Conservation (phyloP, 2,329 filamentous ascomycete species). For the Hypomyces rosellus region DNA sequence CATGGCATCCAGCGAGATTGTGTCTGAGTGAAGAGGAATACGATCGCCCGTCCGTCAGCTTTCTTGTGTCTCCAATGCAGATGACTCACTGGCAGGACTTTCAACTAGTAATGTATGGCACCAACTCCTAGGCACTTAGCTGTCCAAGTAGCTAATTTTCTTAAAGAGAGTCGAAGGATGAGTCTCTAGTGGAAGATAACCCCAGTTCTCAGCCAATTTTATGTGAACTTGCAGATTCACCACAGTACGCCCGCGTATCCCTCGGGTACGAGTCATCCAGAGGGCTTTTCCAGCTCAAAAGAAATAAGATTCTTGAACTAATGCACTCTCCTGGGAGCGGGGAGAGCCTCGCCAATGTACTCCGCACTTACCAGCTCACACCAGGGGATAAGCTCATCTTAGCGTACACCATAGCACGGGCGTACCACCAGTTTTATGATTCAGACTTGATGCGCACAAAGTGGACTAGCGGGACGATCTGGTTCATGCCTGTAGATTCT, state of each 20-base stretch:
- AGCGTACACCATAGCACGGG: conserved; percentile 8
- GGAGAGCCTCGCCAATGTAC: not conserved
- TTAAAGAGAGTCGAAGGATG: too few species aligned
- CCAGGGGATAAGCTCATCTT: conserved; percentile 11
- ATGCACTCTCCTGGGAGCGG: not conserved
- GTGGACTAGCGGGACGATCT: conserved; percentile 13
- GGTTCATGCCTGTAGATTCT: conserved; percentile 11
- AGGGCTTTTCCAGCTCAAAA: not conserved
- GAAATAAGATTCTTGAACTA: not conserved
- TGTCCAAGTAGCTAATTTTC: too few species aligned
- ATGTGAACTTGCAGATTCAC: not conserved
- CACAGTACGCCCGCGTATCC: not conserved
- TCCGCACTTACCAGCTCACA: conserved; percentile 4
- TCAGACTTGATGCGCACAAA: conserved; percentile 11
- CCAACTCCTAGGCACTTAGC: too few species aligned
- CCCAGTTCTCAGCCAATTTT: not conserved
- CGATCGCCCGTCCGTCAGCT: too few species aligned
- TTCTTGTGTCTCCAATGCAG: not conserved
- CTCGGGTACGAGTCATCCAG: not conserved
- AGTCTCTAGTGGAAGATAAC: too few species aligned
- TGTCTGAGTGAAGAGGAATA: conserved; percentile 1
- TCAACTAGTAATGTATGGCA: not conserved
- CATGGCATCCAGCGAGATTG: conserved; percentile 10
- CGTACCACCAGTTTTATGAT: conserved; percentile 15
- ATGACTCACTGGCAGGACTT: conserved; percentile 1